phyloP scores from a whole-genome alignment of 352 stramenopile species.

The Globisporangium perplexum region DNA sequence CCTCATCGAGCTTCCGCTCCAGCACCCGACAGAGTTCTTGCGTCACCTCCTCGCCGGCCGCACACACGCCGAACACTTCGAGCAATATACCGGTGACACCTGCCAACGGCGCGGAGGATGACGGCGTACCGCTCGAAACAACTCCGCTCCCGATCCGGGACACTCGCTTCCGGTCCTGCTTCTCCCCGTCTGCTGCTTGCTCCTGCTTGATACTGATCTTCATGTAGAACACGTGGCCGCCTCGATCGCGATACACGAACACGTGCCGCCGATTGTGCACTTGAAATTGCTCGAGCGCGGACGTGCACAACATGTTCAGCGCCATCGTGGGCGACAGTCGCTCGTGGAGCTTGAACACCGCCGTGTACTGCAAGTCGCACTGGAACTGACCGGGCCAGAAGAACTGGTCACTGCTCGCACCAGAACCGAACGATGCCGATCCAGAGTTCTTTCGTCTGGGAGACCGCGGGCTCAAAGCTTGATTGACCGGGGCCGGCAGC shows the following conservation, averaged over 20 bases:
- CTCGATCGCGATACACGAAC: constrained; percentile 83
- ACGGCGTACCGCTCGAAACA: neutral
- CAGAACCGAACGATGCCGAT: constrained; percentile 18
- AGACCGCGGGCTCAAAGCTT: constrained; percentile 33
- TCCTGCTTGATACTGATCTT: constrained; percentile 69
- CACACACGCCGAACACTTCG: constrained; percentile 80
- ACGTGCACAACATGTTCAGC: constrained; percentile 79
- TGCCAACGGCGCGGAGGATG: neutral
- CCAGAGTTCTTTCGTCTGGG: constrained; percentile 28
- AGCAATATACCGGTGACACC: constrained; percentile 50
- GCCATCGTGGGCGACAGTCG: constrained; percentile 71
- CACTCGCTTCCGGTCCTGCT: constrained; percentile 9
- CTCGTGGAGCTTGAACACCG: constrained; percentile 78
- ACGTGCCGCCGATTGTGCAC: constrained; percentile 85
- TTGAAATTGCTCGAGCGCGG: constrained; percentile 85
- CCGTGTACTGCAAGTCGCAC: constrained; percentile 73
- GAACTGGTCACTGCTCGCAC: constrained; percentile 31
- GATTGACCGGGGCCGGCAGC: constrained; percentile 35
- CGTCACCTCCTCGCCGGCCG: constrained; percentile 78
- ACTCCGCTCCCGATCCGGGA: constrained; percentile 8
- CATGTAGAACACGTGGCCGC: constrained; percentile 87
- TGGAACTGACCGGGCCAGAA: constrained; percentile 88
- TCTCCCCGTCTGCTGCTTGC: neutral
- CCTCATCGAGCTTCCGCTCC: constrained; percentile 85
- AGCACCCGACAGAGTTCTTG: constrained; percentile 74